Conservation (phyloP, 257 asterid genomes). For the Gentiana macrophylla region DNA sequence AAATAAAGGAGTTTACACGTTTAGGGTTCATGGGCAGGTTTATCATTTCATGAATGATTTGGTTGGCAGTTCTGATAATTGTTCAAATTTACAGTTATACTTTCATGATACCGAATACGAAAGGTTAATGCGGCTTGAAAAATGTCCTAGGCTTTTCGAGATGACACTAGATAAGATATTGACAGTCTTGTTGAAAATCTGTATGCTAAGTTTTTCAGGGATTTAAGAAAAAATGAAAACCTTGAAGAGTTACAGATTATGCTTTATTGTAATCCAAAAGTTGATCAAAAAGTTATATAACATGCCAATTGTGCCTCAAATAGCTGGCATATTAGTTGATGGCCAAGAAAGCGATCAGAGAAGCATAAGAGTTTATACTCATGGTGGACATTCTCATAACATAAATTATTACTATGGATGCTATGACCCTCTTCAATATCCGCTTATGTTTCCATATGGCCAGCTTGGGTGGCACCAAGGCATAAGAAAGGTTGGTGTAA, state of each 20-base stretch:
- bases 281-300: constrained; percentile 1
- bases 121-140: not conserved
- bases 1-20: not conserved
- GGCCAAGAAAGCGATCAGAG: not conserved
- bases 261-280: not conserved
- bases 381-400: not conserved
- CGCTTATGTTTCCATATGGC: not conserved
- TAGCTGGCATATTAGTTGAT: not conserved
- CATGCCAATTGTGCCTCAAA: not conserved
- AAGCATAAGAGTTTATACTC: not conserved
- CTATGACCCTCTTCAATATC: constrained; percentile 1
- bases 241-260: not conserved
- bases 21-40: not conserved
- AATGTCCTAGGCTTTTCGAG: no score
- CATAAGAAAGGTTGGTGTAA: not conserved
- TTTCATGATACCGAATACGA: not conserved
- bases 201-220: not conserved
- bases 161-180: not conserved
- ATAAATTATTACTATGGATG: not conserved
- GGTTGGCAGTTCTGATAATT: not conserved
- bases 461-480: constrained; percentile 6
- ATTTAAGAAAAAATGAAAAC: not conserved
- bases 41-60: not conserved
- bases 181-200: not conserved
- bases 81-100: not conserved